A percentile compares a stretch with the other conserved stretches of the same genome.
Evolutionary conservation across 1,284 basidiomycete genomes (phyloP).

Genomic region (Tilletia caries): DNA sequence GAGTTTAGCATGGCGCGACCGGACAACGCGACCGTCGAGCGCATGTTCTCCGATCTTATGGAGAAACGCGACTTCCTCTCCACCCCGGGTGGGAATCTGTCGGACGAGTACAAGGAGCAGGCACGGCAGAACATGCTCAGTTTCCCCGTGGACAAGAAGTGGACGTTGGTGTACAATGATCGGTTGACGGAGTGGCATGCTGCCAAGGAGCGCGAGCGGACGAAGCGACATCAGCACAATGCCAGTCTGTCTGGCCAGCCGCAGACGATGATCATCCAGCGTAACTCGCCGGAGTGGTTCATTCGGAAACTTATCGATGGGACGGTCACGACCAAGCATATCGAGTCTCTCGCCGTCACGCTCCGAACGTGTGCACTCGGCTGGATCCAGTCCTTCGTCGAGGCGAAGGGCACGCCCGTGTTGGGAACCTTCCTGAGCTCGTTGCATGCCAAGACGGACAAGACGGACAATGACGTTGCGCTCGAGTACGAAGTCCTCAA

Average conservation of each 20-base stretch:
- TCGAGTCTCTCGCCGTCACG: conserved; percentile 72
- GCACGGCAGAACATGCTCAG: conserved; percentile 46
- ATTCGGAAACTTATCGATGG: conserved; percentile 83
- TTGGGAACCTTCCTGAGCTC: conserved; percentile 67
- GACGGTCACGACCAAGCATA: conserved; percentile 76
- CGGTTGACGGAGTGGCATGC: conserved; percentile 74
- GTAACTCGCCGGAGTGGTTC: conserved; percentile 62
- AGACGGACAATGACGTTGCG: conserved; percentile 62
- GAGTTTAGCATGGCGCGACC: conserved; percentile 43
- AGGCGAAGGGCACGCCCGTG: conserved; percentile 72
- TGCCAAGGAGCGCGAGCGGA: conserved; percentile 41
- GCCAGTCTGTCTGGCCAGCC: conserved; percentile 55
- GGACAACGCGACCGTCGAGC: conserved; percentile 42
- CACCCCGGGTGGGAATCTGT: conserved; percentile 40
- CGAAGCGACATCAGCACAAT: conserved; percentile 24
- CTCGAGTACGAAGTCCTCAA: conserved; percentile 88
- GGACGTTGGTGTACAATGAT: conserved; percentile 82
- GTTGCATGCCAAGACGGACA: conserved; percentile 42
- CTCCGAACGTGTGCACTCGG: conserved; percentile 61
- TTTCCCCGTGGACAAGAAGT: conserved; percentile 71
- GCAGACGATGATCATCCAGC: conserved; percentile 54
- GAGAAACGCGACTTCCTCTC: conserved; percentile 49
- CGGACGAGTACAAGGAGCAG: conserved; percentile 41
- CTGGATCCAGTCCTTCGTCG: conserved; percentile 53
- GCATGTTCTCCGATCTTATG: conserved; percentile 52